Evolutionary conservation across 331 rosid genomes (phyloP), one percentile per base, ranked within the genome.

Genomic region (Malus hybrid): DNA sequence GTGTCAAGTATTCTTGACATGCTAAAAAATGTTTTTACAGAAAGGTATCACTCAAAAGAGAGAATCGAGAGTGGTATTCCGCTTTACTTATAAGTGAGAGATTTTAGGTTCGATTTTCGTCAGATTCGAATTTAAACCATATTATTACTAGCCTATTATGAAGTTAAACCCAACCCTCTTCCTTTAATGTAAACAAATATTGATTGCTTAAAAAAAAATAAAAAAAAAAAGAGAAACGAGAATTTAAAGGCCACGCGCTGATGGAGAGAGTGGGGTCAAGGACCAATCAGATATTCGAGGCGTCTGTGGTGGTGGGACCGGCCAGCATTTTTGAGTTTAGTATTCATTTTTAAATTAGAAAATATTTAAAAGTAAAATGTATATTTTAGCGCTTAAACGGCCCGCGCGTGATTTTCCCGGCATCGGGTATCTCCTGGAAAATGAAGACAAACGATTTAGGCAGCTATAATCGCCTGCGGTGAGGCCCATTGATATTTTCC

Each of bases 211-310:
- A 8, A 36, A 36, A 36, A 36, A 34, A 22, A 22, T 0, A 8
- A 8, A 36, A 36, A 36, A 70, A 52, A 82, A 76, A 76, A 73
- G 73, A 83, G 87, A 82, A 86, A 79, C 82, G 19, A 75, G 72
- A 70, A 70, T 83, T 77, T 39, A 69, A 81, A 54, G 70, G 39
- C 8, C 85, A 88, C 90, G 88, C 92, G 80, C 84, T 44, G 10
- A 36, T 2, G 27, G 6, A 71, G 80, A n/a, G 63, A 71, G 92
- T 81, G 80, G 55, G 16, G 42, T 39, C 63, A 83, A 68, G 83
- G 74, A 12, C 88, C 86, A 77, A 88, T 85, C 57, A 48, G 5
- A 8, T 27, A 44, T 34, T 6, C 14, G 4, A 33, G 11, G 62
- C 4, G 16, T 31, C 50, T 6, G 62, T 6, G 62, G 15, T 6